phyloP scores from a whole-genome alignment of 352 stramenopile species.

The Pythium sukuiense region DNA sequence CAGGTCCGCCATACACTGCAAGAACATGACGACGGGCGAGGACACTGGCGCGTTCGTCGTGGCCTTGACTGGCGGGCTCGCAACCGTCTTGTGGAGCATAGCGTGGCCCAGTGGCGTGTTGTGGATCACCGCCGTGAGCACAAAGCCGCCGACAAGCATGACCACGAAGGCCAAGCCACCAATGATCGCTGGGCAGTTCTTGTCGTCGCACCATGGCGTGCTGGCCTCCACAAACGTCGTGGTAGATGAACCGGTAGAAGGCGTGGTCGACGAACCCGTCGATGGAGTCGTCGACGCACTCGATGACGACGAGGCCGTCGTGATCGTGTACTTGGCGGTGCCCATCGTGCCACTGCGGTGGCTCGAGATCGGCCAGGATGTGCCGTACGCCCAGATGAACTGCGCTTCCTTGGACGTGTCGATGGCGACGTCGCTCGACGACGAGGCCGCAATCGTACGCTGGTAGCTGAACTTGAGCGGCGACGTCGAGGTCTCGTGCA shows the following conservation, averaged over 20 bases:
- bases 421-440: conserved; percentile 49
- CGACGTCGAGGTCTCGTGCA: conserved; percentile 35
- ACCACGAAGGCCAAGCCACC: conserved; percentile 47
- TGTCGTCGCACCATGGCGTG: conserved; percentile 45
- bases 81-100: conserved; percentile 54
- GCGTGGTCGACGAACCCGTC: conserved; percentile 3
- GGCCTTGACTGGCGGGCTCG: conserved; percentile 44
- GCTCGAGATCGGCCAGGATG: conserved; percentile 58
- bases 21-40: conserved; percentile 43
- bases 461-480: conserved; percentile 74
- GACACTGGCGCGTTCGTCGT: conserved; percentile 49
- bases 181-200: conserved; percentile 68
- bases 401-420: conserved; percentile 31
- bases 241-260: not conserved
- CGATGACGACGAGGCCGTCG: conserved; percentile 20
- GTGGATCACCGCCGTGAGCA: conserved; percentile 46
- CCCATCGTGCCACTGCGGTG: conserved; percentile 52
- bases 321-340: conserved; percentile 53
- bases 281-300: conserved; percentile 14
- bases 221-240: not conserved
- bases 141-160: conserved; percentile 56
- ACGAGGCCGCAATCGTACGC: conserved; percentile 51
- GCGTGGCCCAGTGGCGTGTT: conserved; percentile 28
- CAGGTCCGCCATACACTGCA: conserved; percentile 59
- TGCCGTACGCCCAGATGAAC: conserved; percentile 78